Percentiles rank a stretch among this genome's conserved stretches.
Evolutionary conservation across 2,329 filamentous ascomycete genomes (phyloP).

Genomic region (Ustilaginoidea virens): DNA sequence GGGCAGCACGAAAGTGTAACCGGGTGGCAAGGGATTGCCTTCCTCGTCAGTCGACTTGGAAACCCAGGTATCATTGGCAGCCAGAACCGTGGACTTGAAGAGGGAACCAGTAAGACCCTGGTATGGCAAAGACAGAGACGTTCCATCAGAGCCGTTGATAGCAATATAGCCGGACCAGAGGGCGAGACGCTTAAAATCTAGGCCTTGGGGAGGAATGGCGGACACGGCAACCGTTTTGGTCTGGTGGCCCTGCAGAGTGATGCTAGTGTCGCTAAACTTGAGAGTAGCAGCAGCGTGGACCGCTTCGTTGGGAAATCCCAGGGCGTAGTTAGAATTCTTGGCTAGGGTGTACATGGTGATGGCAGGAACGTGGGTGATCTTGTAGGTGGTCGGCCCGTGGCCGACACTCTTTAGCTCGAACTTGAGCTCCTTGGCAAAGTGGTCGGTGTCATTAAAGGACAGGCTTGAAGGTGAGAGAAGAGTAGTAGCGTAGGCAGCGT

Average conservation of each 20-base stretch:
- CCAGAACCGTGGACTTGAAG: conserved; percentile 13
- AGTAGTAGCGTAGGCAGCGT: conserved; percentile 38
- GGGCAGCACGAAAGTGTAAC: conserved; percentile 26
- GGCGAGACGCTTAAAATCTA: conserved; percentile 5
- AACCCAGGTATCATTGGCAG: conserved; percentile 12
- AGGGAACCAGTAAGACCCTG: conserved; percentile 22
- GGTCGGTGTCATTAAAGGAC: conserved; percentile 47
- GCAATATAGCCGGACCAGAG: conserved; percentile 7
- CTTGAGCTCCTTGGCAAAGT: conserved; percentile 31
- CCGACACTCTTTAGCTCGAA: conserved; percentile 43
- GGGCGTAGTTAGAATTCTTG: conserved; percentile 18
- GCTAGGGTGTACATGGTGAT: conserved; percentile 36
- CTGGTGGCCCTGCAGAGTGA: conserved; percentile 4
- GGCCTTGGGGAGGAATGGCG: conserved; percentile 2
- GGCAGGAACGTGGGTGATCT: conserved; percentile 32
- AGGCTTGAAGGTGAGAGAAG: conserved; percentile 40
- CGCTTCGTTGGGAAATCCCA: conserved; percentile 29
- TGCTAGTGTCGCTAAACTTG: conserved; percentile 3
- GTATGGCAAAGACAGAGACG: conserved; percentile 23
- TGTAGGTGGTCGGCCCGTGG: conserved; percentile 31
- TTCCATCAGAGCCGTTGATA: conserved; percentile 21
- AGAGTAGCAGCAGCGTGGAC: conserved; percentile 22
- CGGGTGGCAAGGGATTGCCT: conserved; percentile 12
- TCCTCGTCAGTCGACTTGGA: conserved; percentile 18
- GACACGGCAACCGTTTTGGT: conserved; percentile 4